These are phyloP conservation scores for Trichoderma sp. DNA, from an alignment of 2,329 filamentous ascomycete genomes.

Conservation along the genomic window DNA sequence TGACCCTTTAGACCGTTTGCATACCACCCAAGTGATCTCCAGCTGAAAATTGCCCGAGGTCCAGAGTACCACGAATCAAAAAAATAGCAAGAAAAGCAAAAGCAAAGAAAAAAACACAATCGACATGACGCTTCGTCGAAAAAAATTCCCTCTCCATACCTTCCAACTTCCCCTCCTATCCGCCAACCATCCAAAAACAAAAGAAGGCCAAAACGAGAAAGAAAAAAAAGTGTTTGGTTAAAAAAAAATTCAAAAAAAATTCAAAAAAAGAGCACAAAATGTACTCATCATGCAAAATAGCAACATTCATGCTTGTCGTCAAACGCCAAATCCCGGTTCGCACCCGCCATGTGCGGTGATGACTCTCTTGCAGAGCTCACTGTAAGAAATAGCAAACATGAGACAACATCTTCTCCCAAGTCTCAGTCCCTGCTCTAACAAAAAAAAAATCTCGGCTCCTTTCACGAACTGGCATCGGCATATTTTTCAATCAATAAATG, in stretches of 20 bases:
- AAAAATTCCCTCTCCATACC: background rate
- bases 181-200: background rate
- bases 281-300: constrained; percentile 31
- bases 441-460: background rate
- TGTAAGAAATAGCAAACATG: background rate
- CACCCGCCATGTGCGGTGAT: background rate
- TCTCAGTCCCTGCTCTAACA: background rate
- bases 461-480: background rate
- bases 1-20: background rate
- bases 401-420: background rate
- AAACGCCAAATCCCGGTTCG: constrained; percentile 20
- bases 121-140: background rate
- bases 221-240: background rate
- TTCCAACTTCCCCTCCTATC: background rate
- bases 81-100: background rate
- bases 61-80: background rate
- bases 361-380: background rate
- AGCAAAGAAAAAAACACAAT: background rate
- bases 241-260: background rate
- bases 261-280: background rate
- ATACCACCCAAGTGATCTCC: background rate
- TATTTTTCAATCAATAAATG: constrained; percentile 1
- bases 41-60: background rate
- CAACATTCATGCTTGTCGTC: constrained; percentile 36
- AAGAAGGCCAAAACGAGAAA: constrained; percentile 8